Evolutionary conservation across 2,329 filamentous ascomycete species (phyloP).

Genomic region (Albifimbria verrucaria): DNA sequence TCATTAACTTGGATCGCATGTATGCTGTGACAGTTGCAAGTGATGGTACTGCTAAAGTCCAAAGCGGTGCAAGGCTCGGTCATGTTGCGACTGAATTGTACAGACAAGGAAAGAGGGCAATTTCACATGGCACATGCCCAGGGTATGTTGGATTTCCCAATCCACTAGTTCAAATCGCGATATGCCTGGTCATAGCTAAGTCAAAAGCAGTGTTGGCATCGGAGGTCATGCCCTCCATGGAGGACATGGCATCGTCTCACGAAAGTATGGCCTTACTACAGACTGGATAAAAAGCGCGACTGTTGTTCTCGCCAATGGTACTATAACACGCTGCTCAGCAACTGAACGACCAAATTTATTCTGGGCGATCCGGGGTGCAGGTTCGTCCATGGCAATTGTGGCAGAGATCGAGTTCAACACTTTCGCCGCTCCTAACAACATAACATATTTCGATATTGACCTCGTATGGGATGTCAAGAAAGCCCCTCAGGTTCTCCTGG

Average conservation of each 20-base stretch:
- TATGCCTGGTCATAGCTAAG: slow-evolving; percentile 8
- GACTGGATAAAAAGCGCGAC: background rate
- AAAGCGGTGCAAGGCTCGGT: slow-evolving; percentile 49
- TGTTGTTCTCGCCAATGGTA: background rate
- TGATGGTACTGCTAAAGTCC: slow-evolving; percentile 8
- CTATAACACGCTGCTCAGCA: background rate
- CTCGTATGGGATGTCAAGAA: background rate
- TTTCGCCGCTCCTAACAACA: background rate
- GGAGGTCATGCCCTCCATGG: background rate
- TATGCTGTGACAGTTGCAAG: slow-evolving; percentile 20
- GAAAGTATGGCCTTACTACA: background rate
- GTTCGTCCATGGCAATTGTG: background rate
- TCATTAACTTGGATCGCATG: slow-evolving; percentile 39
- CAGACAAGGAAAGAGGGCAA: slow-evolving; percentile 33
- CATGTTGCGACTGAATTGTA: slow-evolving; percentile 39
- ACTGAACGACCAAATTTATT: background rate
- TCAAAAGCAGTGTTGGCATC: background rate
- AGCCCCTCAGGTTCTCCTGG: background rate
- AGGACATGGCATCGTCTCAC: background rate
- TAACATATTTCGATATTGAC: background rate
- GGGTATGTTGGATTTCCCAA: slow-evolving; percentile 35
- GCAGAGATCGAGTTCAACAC: background rate
- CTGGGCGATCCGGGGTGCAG: background rate
- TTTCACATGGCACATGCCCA: slow-evolving; percentile 52
- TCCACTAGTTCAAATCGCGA: no score